Evolutionary conservation across 2,329 filamentous ascomycete genomes (phyloP).

Genomic region (Diatrype stigma): DNA sequence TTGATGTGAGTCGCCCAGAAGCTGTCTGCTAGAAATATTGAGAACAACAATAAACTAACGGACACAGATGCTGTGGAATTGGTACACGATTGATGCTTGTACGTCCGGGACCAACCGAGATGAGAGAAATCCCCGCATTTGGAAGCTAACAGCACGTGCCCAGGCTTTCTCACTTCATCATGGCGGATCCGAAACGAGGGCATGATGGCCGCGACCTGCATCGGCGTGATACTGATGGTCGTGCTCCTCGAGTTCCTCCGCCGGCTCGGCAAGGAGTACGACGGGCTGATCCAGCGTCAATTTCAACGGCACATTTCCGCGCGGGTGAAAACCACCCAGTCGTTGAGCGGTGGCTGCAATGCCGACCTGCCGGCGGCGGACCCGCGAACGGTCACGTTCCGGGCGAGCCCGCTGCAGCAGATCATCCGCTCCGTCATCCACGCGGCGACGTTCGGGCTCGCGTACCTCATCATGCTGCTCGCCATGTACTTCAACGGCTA

Average conservation of each 20-base stretch:
- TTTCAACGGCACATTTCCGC: conserved; percentile 32
- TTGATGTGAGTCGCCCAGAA: conserved; percentile 4
- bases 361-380: conserved; percentile 9
- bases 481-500: conserved; percentile 45
- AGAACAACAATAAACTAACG: conserved; percentile 6
- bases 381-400: conserved; percentile 28
- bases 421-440: conserved; percentile 35
- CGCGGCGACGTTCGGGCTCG: conserved; percentile 36
- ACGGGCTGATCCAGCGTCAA: conserved; percentile 34
- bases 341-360: conserved; percentile 7
- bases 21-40: neutral
- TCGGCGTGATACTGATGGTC: conserved; percentile 37
- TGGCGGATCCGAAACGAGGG: conserved; percentile 38
- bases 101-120: conserved; percentile 7
- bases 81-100: conserved; percentile 38
- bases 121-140: neutral
- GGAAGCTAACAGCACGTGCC: conserved; percentile 1
- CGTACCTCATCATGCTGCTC: conserved; percentile 41
- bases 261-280: conserved; percentile 38
- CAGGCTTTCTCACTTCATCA: conserved; percentile 34
- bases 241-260: conserved; percentile 37
- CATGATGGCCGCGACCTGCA: conserved; percentile 40
- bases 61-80: conserved; percentile 43
- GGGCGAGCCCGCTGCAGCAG: conserved; percentile 38
- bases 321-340: conserved; percentile 15